Base-by-base conservation (phyloP, 1,284 basidiomycete genomes). In the Irpex rosettiformis region DNA sequence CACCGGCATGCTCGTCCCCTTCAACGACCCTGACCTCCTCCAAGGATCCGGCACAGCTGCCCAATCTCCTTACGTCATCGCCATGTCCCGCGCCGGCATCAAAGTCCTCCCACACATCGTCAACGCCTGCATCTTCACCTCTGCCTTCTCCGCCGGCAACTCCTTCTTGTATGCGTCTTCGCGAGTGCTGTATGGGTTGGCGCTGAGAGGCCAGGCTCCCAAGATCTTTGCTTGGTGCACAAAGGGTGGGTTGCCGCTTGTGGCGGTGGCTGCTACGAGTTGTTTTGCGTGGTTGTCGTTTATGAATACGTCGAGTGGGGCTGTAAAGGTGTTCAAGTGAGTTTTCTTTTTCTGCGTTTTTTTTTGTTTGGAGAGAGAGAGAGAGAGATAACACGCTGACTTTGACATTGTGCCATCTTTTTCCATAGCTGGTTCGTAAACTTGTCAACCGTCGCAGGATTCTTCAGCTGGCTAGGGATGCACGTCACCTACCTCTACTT, bases 131-230 rank as follows among this genome's bases (percentile, higher is more conserved):
- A 76, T 88, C 67, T 85, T 87, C 71, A 82, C 82, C 24, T 85
- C 80, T 53, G 93, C 93, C 2, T 93, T 94, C 80, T 93, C 89
- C 5, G 90, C 94, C 3, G 89, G 86, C 48, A 94, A 91, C 74
- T 88, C 86, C 28, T 88, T 83, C 77, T 70, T 95, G 43, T 96
- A 91, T 78, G 86, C 88, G 58, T 78, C 89, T 0, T 92, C 90
- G 8, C 88, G 94, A 67, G 87, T 92, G 24, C 77, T 95, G 25
- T 94, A 94, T 69, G 93, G 91, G 43, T 78, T 96, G 28, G 83
- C 91, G 0, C 75, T 92, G 51, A 85, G 89, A 57, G 85, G 88
- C 1, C 89, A 93, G 70, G 87, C 89, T 2, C 89, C 89, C 0
- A 77, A 69, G 60, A 71, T 85, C 62, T 77, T 91, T 63, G 64